Evolutionary conservation across 169 alveolate genomes (phyloP).

Genomic region (Babesia sp.): DNA sequence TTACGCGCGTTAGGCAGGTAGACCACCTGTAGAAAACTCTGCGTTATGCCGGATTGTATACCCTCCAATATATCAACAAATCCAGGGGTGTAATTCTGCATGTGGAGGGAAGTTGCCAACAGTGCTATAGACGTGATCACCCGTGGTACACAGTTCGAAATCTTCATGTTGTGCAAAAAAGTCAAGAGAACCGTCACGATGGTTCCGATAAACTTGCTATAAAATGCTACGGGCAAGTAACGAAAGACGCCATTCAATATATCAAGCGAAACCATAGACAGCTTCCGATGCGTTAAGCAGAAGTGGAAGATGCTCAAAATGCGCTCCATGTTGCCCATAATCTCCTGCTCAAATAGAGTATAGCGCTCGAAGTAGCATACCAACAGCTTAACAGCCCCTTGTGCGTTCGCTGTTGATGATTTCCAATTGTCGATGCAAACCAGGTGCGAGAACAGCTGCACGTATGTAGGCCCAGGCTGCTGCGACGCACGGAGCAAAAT

Average conservation of each 20-base stretch:
- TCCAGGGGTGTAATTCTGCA: constrained; percentile 31
- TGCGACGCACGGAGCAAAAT: constrained; percentile 49
- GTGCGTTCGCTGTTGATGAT: constrained; percentile 72
- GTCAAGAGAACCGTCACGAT: constrained; percentile 76
- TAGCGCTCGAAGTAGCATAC: constrained; percentile 76
- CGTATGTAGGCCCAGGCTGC: constrained; percentile 57
- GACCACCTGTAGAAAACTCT: constrained; percentile 37
- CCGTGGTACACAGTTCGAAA: constrained; percentile 23
- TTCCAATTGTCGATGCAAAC: constrained; percentile 67
- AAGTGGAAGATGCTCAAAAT: constrained; percentile 79
- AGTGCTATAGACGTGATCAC: constrained; percentile 57
- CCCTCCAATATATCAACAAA: constrained; percentile 61
- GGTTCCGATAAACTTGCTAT: constrained; percentile 72
- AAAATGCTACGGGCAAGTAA: constrained; percentile 73
- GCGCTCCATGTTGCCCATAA: constrained; percentile 72
- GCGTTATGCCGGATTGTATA: constrained; percentile 55
- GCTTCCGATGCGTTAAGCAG: constrained; percentile 79
- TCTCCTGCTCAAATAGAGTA: constrained; percentile 70
- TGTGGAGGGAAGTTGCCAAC: constrained; percentile 38
- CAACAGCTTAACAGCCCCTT: constrained; percentile 79
- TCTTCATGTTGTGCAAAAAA: constrained; percentile 70
- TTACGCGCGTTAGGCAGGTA: constrained; percentile 66
- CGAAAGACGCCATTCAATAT: constrained; percentile 74
- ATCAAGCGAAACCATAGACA: constrained; percentile 77
- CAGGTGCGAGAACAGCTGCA: constrained; percentile 67